Percentiles rank a stretch among this genome's conserved stretches.
Conservation (phyloP, 345 rosid genomes). For the Murraya koenigii region DNA sequence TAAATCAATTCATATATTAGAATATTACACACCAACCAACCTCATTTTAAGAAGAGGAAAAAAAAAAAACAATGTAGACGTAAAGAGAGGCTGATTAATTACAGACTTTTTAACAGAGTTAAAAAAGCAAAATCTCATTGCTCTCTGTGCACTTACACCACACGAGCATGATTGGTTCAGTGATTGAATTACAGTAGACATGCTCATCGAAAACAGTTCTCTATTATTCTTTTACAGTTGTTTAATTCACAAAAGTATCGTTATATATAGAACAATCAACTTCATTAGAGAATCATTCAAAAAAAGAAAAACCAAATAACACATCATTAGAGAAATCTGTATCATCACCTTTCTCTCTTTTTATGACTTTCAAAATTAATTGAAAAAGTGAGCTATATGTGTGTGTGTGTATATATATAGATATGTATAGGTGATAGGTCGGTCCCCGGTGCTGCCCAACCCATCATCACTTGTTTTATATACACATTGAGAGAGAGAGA, state of each 20-base stretch:
- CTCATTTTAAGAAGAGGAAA: too few species aligned
- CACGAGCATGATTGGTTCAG: conserved; percentile 30
- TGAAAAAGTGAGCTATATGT: neutral
- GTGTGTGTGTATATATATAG: neutral
- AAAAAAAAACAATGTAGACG: too few species aligned
- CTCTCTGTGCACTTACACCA: conserved; percentile 19
- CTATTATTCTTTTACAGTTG: neutral
- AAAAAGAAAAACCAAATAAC: neutral
- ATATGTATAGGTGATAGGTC: neutral
- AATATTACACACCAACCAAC: too few species aligned
- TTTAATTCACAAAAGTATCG: neutral
- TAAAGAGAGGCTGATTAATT: conserved; percentile 23
- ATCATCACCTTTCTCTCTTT: neutral
- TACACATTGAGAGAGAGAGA: neutral
- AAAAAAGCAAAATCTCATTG: conserved; percentile 31
- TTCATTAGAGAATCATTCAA: conserved; percentile 3
- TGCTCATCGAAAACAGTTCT: conserved; percentile 23
- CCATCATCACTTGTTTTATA: conserved; percentile 23
- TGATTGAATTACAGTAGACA: conserved; percentile 31
- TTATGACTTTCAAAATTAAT: neutral
- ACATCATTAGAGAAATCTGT: too few species aligned
- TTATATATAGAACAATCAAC: neutral
- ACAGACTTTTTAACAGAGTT: conserved; percentile 28
- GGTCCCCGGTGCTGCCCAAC: conserved; percentile 33
- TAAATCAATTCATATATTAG: neutral